Evolutionary conservation across 2,329 filamentous ascomycete species (phyloP).

Genomic region (Colletotrichum kahawae): DNA sequence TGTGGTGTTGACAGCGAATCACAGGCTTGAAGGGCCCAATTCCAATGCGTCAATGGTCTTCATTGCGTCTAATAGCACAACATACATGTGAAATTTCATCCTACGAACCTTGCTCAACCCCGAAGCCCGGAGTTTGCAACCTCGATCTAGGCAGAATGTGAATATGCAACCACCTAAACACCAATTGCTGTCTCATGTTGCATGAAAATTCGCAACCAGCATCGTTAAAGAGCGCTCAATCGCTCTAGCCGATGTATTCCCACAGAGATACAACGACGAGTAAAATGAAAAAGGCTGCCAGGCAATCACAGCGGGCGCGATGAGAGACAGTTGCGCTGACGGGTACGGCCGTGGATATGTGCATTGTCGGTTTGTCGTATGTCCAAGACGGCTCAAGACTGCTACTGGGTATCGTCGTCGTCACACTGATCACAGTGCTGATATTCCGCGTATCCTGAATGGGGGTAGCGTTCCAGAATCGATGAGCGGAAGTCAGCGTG

Average conservation of each 20-base stretch:
- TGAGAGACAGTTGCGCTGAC: not conserved
- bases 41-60: not conserved
- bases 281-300: not conserved
- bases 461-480: not conserved
- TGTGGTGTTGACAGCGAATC: not conserved
- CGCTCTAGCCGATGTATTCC: not conserved
- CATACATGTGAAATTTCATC: not conserved
- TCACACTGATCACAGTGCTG: not conserved
- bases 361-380: not conserved
- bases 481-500: not conserved
- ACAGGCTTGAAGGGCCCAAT: not conserved
- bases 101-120: not conserved
- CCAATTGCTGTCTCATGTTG: not conserved
- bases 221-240: not conserved
- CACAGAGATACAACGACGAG: not conserved
- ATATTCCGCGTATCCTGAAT: not conserved
- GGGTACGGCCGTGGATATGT: not conserved
- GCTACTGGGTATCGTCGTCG: not conserved
- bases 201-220: not conserved
- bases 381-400: not conserved
- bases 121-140: not conserved
- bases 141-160: not conserved
- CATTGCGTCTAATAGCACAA: not conserved
- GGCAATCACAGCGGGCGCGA: not conserved
- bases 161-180: not conserved